Evolutionary conservation across 2,329 filamentous ascomycete species (phyloP), one percentile per base, ranked within the genome.

Genomic region (Colletotrichum musae): DNA sequence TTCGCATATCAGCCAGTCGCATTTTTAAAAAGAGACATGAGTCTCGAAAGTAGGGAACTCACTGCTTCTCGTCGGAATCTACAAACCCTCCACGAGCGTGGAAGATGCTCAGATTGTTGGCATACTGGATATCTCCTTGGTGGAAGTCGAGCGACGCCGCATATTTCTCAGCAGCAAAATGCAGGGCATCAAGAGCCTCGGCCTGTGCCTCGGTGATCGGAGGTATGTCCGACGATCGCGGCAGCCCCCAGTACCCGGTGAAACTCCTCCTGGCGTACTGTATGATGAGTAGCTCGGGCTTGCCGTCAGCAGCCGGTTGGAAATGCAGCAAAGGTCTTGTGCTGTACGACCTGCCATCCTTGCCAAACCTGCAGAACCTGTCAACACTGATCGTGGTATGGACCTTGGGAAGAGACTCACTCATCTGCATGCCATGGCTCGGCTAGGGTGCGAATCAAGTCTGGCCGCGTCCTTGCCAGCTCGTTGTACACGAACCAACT

Each of bases 401-500:
- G 9, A 9, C 18, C n/a, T 4, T 13, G 1, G 5, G 32, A 13
- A 24, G 7, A 5, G 3, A 70, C 78, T 73, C 71, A 83, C 82
- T 77, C 74, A 39, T 84, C 81, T 32, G 85, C 54, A 85, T 80
- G 77, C 89, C 76, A 90, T 70, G 77, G 85, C 72, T 85, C 80
- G 0, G 86, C 78, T 28, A 92, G 77, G 0, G 87, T 89, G 4
- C 83, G 80, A 41, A 92, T 86, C 13, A 92, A 77, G 72, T 92
- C 89, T 0, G 89, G 89, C 18, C 89, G 78, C 1, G 83, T 87
- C 21, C 77, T 78, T 0, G 89, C 89, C 2, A 92, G 80, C 74
- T 91, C 85, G 71, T 92, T 92, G 75, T 92, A 92, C 3, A 92
- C 86, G 3, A 81, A 80, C 84, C 86, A 88, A 28, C 84, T 87